phyloP scores from a whole-genome alignment of 2,329 filamentous ascomycete genomes.

The Aspergillus pseudoviridinutans region DNA sequence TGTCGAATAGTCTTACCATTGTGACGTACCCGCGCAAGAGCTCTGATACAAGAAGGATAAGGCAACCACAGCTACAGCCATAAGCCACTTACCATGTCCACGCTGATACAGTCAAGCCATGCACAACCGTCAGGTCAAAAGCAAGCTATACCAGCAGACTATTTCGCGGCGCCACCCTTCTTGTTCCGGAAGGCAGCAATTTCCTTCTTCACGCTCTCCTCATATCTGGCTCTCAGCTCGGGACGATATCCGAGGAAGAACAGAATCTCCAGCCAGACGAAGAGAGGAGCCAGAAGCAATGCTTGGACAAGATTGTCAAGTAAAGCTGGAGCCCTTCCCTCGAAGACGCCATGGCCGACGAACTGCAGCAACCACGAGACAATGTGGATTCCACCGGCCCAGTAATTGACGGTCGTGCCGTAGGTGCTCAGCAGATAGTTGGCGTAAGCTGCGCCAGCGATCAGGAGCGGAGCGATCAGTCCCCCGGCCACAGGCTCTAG shows the following conservation, averaged over 20 bases:
- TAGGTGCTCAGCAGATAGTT: slow-evolving; percentile 70
- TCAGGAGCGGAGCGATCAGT: slow-evolving; percentile 68
- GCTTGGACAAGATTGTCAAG: slow-evolving; percentile 91
- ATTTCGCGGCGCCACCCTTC: slow-evolving; percentile 17
- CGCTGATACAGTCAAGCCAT: not conserved
- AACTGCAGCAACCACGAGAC: slow-evolving; percentile 86
- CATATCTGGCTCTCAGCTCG: slow-evolving; percentile 76
- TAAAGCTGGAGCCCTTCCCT: slow-evolving; percentile 81
- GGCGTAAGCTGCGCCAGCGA: slow-evolving; percentile 68
- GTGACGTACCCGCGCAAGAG: not conserved
- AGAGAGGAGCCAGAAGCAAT: slow-evolving; percentile 87
- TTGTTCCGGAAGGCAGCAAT: slow-evolving; percentile 64
- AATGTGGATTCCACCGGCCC: slow-evolving; percentile 66
- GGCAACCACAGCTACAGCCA: not conserved
- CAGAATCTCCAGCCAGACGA: slow-evolving; percentile 92
- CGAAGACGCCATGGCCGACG: slow-evolving; percentile 83
- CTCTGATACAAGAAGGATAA: not conserved
- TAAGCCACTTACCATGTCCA: not conserved
- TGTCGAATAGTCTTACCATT: not conserved
- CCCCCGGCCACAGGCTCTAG: slow-evolving; percentile 91
- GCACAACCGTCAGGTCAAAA: not conserved
- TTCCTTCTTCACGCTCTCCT: slow-evolving; percentile 70
- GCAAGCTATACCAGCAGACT: not conserved
- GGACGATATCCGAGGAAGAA: slow-evolving; percentile 88
- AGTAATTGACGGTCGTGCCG: slow-evolving; percentile 57